Evolutionary conservation across 176 grass and related monocot genomes (phyloP), one percentile per base, ranked within the genome.

Genomic region (Poa annua): DNA sequence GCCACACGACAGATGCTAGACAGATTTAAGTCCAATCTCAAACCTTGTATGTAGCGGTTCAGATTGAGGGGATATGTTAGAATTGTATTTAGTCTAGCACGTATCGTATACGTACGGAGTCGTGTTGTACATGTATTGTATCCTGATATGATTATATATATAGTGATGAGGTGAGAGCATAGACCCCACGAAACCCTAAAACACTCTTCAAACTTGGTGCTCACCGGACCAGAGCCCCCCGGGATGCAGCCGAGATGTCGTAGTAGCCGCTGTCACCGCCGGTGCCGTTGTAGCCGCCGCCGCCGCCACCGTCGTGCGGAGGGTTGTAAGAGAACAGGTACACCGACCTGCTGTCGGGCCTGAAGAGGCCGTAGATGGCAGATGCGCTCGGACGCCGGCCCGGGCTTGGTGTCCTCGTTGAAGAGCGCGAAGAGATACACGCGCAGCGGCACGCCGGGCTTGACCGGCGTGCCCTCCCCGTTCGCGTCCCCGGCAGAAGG

Each of bases 341-440:
- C 11, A 74, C 89, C 0, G 89, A 87, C 36, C 85, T 92, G 36
- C 94, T 89, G 42, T 97, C 89, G 1, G 85, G 87, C 52, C 86
- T 92, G 86, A 88, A 94, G 15, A 97, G 81, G 8, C 94, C 94
- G 34, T 92, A 97, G 74, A 92, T 73, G 35, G 34, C 90, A 97
- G 74, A 92, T 73, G 35, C 89, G 85, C 94, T 97, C 91, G 3
- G 91, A 94, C 6, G 79, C 70, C 14, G 83, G 83, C 1, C 91
- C 89, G 8, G 83, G 50, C 87, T 97, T 94, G 66, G 51, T 48
- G 76, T 97, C 88, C 82, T 97, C 94, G 77, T 97, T 90, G 85
- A 92, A 97, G 20, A 97, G 75, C n/a, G 91, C 89, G 74, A 97
- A 97, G 2, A 97, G 57, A 75, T 94, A 97, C 2, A 83, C 89